Base-by-base conservation (phyloP, 2,329 filamentous ascomycete genomes). In the Penicillium aurantiogriseum region DNA sequence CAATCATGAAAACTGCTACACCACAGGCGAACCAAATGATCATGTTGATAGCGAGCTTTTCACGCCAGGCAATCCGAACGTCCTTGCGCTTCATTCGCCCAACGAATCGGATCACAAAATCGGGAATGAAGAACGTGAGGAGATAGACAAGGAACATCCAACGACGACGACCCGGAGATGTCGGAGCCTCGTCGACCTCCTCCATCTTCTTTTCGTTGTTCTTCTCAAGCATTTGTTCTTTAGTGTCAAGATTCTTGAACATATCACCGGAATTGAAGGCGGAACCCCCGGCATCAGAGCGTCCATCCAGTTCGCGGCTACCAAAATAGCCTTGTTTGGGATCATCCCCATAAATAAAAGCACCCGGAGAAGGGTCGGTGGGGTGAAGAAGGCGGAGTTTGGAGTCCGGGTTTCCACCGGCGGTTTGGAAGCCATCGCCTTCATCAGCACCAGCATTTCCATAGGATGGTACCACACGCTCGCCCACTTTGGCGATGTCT, bases 41-140 rank as follows among this genome's bases (percentile, higher is more conserved):
- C 74, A 99, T 82, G 80, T 99, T 99, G 82, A 99, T 99, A 53
- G 94, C 93, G 58, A 99, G 74, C 81, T 99, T 99, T 75, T 99
- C 94, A 71, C 94, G 85, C 94, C 94, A 99, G 0, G 94, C 94
- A 72, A 89, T 83, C 25, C 92, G 89, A 9, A 99, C 86, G 73
- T 99, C 94, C 72, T 95, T 95, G 60, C 94, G 90, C 58, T 89
- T 84, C 88, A 97, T 97, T 51, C 89, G 84, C 23, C 93, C 93
- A 40, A 96, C 60, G 67, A 81, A 81, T 53, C 86, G 85, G 71
- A 97, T 89, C 43, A 88, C 69, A 66, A 96, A 89, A 71, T 97
- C 92, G 5, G 94, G 94, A 45, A 96, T 79, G 65, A 87, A 91
- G 81, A 87, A 99, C 4, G 94, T 99, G 59, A 99, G 78, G 33